Conservation (phyloP, 495 filamentous ascomycete species). For the Penicillium cinerascens region DNA sequence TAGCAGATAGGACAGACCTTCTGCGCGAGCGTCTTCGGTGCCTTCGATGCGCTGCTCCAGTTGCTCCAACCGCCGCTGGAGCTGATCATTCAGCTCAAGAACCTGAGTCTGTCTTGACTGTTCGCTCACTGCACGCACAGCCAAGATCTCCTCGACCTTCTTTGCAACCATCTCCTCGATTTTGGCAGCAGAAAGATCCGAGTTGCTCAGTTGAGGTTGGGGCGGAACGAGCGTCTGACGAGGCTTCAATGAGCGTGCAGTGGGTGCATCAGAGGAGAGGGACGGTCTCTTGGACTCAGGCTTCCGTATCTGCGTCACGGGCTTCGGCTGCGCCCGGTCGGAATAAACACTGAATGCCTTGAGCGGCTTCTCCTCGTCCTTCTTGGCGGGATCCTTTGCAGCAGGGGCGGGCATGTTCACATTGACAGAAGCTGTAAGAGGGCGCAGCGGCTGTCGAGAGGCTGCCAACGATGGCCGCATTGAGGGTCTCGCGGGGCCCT, state of each 20-base stretch:
- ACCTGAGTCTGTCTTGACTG: slow-evolving; percentile 48
- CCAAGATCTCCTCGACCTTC: slow-evolving; percentile 85
- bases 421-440: slow-evolving; percentile 60
- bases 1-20: slow-evolving; percentile 78
- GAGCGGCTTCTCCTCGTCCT: slow-evolving; percentile 61
- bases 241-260: slow-evolving; percentile 28
- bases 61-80: slow-evolving; percentile 75
- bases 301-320: slow-evolving; percentile 36
- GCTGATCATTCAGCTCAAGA: slow-evolving; percentile 64
- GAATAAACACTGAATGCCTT: slow-evolving; percentile 83
- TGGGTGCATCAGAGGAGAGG: slow-evolving; percentile 32
- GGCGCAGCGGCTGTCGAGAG: slow-evolving; percentile 70
- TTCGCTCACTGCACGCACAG: slow-evolving; percentile 56
- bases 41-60: slow-evolving; percentile 81
- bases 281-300: slow-evolving; percentile 40
- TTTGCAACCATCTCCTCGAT: slow-evolving; percentile 90
- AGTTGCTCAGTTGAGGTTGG: slow-evolving; percentile 25
- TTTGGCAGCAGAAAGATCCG: slow-evolving; percentile 64
- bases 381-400: slow-evolving; percentile 46
- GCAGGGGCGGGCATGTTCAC: slow-evolving; percentile 51
- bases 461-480: slow-evolving; percentile 41
- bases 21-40: slow-evolving; percentile 67
- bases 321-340: slow-evolving; percentile 56
- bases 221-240: slow-evolving; percentile 28
- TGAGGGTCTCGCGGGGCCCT: slow-evolving; percentile 57